Percentiles rank a stretch among this genome's conserved stretches.
Conservation (phyloP, 176 grass and related monocot species). For the Saccharum spontaneum region DNA sequence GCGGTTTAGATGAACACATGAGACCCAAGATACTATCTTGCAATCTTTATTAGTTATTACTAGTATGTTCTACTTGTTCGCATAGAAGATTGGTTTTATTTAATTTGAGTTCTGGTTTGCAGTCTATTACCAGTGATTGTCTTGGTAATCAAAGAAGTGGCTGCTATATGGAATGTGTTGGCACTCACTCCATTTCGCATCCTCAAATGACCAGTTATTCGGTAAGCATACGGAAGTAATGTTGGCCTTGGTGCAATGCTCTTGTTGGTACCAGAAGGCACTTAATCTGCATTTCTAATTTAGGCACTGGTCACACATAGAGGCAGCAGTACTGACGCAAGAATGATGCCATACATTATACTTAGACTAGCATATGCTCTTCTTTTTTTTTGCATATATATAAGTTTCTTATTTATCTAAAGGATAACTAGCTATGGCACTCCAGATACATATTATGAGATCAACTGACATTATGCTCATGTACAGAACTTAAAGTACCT, state of each 20-base stretch:
- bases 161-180: neutral
- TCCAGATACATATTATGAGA: too few species aligned
- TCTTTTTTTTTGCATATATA: conserved; percentile 13
- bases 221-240: conserved; percentile 13
- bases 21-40: too few species aligned
- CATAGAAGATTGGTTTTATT: neutral
- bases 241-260: neutral
- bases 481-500: conserved; percentile 7
- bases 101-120: neutral
- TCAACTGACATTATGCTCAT: neutral
- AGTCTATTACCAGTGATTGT: conserved; percentile 10
- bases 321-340: neutral
- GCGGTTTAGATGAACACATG: too few species aligned
- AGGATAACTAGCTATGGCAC: too few species aligned
- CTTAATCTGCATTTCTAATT: neutral
- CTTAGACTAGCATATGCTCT: neutral
- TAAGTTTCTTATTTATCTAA: too few species aligned
- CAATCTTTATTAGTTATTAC: too few species aligned
- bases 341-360: neutral
- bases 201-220: conserved; percentile 3
- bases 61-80: neutral
- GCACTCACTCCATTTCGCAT: conserved; percentile 4
- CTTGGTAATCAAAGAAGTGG: neutral
- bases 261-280: neutral
- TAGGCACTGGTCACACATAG: neutral